Percentiles rank a stretch among this genome's conserved stretches.
phyloP scores from a whole-genome alignment of 768 basidiomycete genomes.

The Clitopilus hobsonii region DNA sequence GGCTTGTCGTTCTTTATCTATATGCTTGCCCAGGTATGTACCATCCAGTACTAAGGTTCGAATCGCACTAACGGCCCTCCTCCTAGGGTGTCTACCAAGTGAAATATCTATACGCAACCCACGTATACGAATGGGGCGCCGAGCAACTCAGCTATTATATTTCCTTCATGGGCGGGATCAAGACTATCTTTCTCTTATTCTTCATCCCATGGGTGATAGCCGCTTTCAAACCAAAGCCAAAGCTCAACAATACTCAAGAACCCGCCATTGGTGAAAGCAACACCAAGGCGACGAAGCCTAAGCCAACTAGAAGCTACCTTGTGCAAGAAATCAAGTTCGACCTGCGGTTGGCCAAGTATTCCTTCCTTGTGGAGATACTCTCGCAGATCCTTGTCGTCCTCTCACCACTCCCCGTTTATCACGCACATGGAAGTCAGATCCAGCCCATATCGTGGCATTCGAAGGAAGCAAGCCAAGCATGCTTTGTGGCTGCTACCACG shows the following conservation, averaged over 20 bases:
- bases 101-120: constrained; percentile 78
- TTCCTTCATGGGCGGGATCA: constrained; percentile 55
- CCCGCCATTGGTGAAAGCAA: neutral
- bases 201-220: constrained; percentile 44
- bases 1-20: constrained; percentile 57
- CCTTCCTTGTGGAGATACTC: constrained; percentile 60
- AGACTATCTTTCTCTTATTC: constrained; percentile 59
- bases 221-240: constrained; percentile 46
- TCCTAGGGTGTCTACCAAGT: constrained; percentile 68
- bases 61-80: neutral
- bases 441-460: neutral
- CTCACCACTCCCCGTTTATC: constrained; percentile 40
- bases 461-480: constrained; percentile 28
- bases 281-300: constrained; percentile 28
- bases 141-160: constrained; percentile 77
- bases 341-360: constrained; percentile 52
- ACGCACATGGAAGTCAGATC: constrained; percentile 14
- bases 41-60: neutral
- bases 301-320: constrained; percentile 49
- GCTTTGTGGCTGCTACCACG: constrained; percentile 60
- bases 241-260: neutral
- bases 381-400: constrained; percentile 58
- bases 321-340: constrained; percentile 69
- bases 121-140: constrained; percentile 67
- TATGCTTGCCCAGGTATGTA: constrained; percentile 62